Evolutionary conservation across 2,329 filamentous ascomycete species (phyloP).

Genomic region (Trichoderma arundinaceum): DNA sequence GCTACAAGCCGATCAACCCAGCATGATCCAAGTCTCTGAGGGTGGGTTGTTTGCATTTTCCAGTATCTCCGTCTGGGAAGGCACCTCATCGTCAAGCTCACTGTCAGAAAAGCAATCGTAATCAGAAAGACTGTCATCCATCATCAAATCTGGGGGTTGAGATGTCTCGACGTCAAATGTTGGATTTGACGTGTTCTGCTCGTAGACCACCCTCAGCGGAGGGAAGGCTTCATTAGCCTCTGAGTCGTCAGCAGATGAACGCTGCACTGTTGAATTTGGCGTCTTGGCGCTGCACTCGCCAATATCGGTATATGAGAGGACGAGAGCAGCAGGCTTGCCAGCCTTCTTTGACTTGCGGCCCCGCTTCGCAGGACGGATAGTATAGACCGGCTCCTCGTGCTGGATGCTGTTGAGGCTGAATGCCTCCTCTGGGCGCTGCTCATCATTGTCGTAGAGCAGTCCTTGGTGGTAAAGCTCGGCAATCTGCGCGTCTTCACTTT

Average conservation of each 20-base stretch:
- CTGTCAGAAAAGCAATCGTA: slow-evolving; percentile 48
- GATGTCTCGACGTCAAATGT: slow-evolving; percentile 46
- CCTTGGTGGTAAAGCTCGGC: slow-evolving; percentile 53
- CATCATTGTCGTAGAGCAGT: slow-evolving; percentile 51
- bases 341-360: slow-evolving; percentile 39
- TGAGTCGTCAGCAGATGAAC: slow-evolving; percentile 35
- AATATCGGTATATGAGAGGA: slow-evolving; percentile 52
- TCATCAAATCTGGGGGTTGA: slow-evolving; percentile 46
- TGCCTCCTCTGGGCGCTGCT: slow-evolving; percentile 41
- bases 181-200: slow-evolving; percentile 43
- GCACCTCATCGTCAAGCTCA: slow-evolving; percentile 43
- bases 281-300: slow-evolving; percentile 48
- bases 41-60: slow-evolving; percentile 40
- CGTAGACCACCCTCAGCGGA: slow-evolving; percentile 50
- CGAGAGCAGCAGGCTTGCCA: slow-evolving; percentile 43
- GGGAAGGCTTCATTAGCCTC: slow-evolving; percentile 37
- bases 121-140: slow-evolving; percentile 43
- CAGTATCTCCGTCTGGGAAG: slow-evolving; percentile 42
- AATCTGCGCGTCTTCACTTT: slow-evolving; percentile 45
- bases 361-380: slow-evolving; percentile 46
- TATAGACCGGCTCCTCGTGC: slow-evolving; percentile 48
- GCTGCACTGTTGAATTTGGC: slow-evolving; percentile 39
- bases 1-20: slow-evolving; percentile 53
- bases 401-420: slow-evolving; percentile 50
- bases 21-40: slow-evolving; percentile 50